Evolutionary conservation across 768 basidiomycete species (phyloP), one percentile per base, ranked within the genome.

Genomic region (Chalciporus chontae): DNA sequence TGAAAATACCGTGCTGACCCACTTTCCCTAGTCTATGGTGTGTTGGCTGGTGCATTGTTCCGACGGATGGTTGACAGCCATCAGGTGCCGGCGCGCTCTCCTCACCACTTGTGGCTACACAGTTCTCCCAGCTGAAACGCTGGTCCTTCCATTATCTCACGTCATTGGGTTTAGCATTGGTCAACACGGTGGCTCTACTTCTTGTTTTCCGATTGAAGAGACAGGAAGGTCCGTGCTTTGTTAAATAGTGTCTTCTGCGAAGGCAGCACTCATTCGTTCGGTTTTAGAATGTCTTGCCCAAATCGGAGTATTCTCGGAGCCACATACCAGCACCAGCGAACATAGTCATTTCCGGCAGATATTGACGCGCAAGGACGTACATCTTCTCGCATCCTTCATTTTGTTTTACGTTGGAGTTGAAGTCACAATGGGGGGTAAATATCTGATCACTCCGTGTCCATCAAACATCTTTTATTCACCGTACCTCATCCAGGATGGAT

Each of bases 101-200:
- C 6, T 68, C 77, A 0, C 80, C 80, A 13, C 67, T 81, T n/a
- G 74, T 77, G 3, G 72, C 80, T 2, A 81, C 80, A 4, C 76
- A 77, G 50, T 81, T 82, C 54, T 63, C 77, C 13, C 62, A 66
- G 43, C 40, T 68, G 34, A 51, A 39, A 1, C 56, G 48, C 19
- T 77, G 74, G 76, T 70, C 68, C 13, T 70, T 68, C 42, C 70
- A 77, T 53, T 78, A 69, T 53, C 51, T 73, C 9, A 70, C 71
- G 1, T 87, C 88, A 0, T 69, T 91, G 0, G 85, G 80, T 2
- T 60, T 93, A n/a, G 80, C 86, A 0, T 45, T 82, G 1, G 54
- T 73, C 37, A 89, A 87, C 55, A 69, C 76, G 1, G 36, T 76
- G 8, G 41, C 78, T 3, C 67, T 92, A 2, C 47, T 75, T 3